Base-by-base conservation (phyloP, 192 early-diverging fungal species). In the Haplosporangium gracile region DNA sequence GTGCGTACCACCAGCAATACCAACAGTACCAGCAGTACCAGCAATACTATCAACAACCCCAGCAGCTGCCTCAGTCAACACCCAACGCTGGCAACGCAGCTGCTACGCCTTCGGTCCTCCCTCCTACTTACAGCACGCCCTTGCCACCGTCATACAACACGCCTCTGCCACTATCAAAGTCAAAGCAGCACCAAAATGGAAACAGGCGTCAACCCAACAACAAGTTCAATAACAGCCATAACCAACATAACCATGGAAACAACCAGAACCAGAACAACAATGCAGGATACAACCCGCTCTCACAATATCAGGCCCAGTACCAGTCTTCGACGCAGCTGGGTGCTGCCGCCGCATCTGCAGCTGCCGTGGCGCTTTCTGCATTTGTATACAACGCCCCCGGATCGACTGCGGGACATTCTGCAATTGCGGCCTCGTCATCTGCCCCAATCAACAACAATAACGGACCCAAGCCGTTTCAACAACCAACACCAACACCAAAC, bases 261-360 rank as follows among this genome's bases (percentile, higher is more conserved):
- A 49, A 43, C 26, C n/a, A 32, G 22, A 26, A 10, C 8, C 71
- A 73, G 29, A 26, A 51, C 72, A 29, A 29, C 36, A 42, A 51
- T 51, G 49, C 49, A 51, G 49, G 49, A 5, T 22, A 60, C 70
- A 77, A 49, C 38, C 75, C 74, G 2, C 55, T 80, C 40, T 45
- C 69, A 9, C 83, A 85, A n/a, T 76, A 76, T 24, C 83, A 85
- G 20, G 83, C 78, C 18, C 83, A 85, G 40, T 85, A 85, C 36
- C 83, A 85, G 70, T 76, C 78, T 11, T 68, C 78, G 6, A 80
- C 69, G 75, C 83, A 85, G 39, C 51, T 80, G 32, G 83, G 83
- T 9, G 83, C 83, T 29, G 83, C 83, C 1, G 83, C 83, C 32
- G 83, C 83, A 11, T 85, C 83, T 49, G 83, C 83, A 24, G 83